Evolutionary conservation across 2,329 filamentous ascomycete genomes (phyloP), one percentile per base, ranked within the genome.

Genomic region (Emergomyces orientalis): DNA sequence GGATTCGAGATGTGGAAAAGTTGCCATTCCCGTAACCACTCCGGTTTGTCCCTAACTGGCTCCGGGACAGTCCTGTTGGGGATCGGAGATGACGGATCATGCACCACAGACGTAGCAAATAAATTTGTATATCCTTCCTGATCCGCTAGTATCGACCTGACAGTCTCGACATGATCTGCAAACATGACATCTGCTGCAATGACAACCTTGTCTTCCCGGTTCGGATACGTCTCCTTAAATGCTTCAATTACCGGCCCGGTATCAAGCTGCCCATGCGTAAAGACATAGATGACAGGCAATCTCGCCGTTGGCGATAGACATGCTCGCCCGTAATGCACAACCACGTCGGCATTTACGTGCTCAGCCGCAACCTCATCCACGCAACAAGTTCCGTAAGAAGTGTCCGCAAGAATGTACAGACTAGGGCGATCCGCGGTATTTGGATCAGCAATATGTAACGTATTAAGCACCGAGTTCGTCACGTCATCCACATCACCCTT

Each of bases 311-410:
- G 93, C 8, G 91, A 97, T 30, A 99, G 81, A 72, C 94, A 99
- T 0, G 93, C 88, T 60, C 94, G 83, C 2, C 94, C 94, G 70
- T 97, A 99, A 74, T 99, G 94, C 17, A 99, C 88, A 1, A 97
- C 89, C 0, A 91, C 90, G 65, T 97, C 88, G 7, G 94, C 92
- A 70, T 91, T 84, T 19, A 91, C 88, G 73, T 99, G 94, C 74
- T 99, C 92, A 2, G 94, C 94, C 0, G 94, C 94, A 49, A 97
- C 88, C 77, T 99, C 94, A 71, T 99, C 94, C 22, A 97, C 92
- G 71, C 94, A 99, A 77, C 94, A 99, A 0, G 93, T 88, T 64
- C 94, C 95, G 76, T 97, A 99, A 1, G 93, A 97, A 2, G 94
- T 97, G 75, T 99, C 94, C 39, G 88, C 94, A 22, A 99, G 80